Evolutionary conservation across 108 stramenopile genomes (phyloP).

Genomic region (Licmophora abbreviata): DNA sequence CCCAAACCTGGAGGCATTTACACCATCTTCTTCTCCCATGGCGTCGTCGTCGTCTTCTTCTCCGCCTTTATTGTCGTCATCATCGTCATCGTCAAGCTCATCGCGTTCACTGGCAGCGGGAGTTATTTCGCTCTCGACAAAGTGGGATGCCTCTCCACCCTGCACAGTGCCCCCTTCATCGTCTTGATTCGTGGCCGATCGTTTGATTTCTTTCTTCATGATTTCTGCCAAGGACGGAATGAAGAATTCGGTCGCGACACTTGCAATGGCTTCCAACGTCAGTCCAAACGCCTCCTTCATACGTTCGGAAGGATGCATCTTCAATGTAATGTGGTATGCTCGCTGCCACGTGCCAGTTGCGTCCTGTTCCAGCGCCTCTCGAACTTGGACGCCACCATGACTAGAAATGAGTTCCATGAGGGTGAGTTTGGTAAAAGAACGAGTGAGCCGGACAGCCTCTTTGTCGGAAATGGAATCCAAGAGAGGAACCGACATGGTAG

Average conservation of each 20-base stretch:
- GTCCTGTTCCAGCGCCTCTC: conserved; percentile 57
- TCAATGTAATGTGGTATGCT: conserved; percentile 74
- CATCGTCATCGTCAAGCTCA: conserved; percentile 72
- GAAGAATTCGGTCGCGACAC: conserved; percentile 59
- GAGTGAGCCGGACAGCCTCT: conserved; percentile 61
- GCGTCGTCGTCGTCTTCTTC: conserved; percentile 71
- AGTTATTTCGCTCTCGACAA: conserved; percentile 13
- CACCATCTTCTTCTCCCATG: conserved; percentile 58
- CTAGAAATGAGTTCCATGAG: conserved; percentile 84
- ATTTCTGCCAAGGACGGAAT: conserved; percentile 63
- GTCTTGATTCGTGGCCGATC: conserved; percentile 44
- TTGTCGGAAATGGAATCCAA: conserved; percentile 33
- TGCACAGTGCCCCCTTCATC: conserved; percentile 3
- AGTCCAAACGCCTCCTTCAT: conserved; percentile 89
- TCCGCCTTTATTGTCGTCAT: conserved; percentile 54
- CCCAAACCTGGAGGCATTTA: conserved; percentile 35
- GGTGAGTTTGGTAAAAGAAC: conserved; percentile 70
- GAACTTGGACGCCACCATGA: conserved; percentile 55
- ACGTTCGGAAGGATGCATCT: conserved; percentile 74
- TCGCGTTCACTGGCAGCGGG: conserved; percentile 18
- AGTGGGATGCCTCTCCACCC: conserved; percentile 38
- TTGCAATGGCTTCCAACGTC: conserved; percentile 69
- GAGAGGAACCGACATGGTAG: conserved; percentile 93
- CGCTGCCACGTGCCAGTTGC: conserved; percentile 66
- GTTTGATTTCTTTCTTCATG: conserved; percentile 78